Percentiles rank a stretch among this genome's conserved stretches.
phyloP scores from a whole-genome alignment of 495 filamentous ascomycete species.

The Xylaria scruposa region DNA sequence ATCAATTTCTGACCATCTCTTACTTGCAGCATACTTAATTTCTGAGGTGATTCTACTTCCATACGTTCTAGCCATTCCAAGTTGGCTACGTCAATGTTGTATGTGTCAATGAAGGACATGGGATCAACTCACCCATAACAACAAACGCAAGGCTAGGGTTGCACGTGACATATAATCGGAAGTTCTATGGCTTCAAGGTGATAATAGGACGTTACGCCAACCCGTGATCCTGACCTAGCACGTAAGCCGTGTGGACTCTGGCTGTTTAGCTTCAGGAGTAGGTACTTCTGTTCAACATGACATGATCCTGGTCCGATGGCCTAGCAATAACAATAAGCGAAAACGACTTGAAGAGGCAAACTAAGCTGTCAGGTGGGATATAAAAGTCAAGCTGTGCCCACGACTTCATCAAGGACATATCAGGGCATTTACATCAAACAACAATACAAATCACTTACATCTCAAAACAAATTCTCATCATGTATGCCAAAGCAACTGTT shows the following conservation, averaged over 20 bases:
- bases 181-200: neutral
- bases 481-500: slow-evolving; percentile 15
- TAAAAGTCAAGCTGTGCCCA: slow-evolving; percentile 1
- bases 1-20: neutral
- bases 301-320: neutral
- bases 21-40: neutral
- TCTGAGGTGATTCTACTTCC: slow-evolving; percentile 3
- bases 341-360: neutral
- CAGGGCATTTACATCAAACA: slow-evolving; percentile 4
- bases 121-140: neutral
- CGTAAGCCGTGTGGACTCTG: neutral
- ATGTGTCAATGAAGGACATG: neutral
- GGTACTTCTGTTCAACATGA: neutral
- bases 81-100: neutral
- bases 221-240: slow-evolving; percentile 1
- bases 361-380: neutral
- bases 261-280: neutral
- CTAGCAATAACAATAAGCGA: neutral
- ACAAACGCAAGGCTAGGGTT: too few relatives aligned
- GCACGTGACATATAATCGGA: neutral
- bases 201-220: neutral
- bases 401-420: slow-evolving; percentile 2
- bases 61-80: neutral
- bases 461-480: neutral
- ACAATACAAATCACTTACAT: neutral